A percentile compares a stretch with the other conserved stretches of the same genome.
Evolutionary conservation across 495 filamentous ascomycete species (phyloP).

Genomic region (Penicillium waksmanii): DNA sequence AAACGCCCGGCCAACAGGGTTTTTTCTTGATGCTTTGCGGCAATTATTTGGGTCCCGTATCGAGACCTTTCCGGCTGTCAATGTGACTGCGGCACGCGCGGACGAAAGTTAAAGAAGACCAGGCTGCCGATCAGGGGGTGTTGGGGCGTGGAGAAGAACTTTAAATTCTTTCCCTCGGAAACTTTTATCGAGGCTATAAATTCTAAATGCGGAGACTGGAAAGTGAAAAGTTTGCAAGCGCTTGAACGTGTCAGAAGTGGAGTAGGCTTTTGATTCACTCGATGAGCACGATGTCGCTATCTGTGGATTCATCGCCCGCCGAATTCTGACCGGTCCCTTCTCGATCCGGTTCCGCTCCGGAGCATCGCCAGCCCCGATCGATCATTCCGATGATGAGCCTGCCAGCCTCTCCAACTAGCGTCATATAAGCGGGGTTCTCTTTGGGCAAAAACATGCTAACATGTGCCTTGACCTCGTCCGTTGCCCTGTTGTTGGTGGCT

Average conservation of each 20-base stretch:
- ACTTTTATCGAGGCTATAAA: neutral
- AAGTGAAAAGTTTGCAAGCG: neutral
- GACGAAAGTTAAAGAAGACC: constrained; percentile 6
- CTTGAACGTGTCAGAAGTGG: neutral
- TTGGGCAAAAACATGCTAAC: constrained; percentile 83
- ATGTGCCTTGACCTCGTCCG: constrained; percentile 82
- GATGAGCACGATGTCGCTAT: constrained; percentile 46
- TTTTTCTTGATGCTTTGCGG: constrained; percentile 6
- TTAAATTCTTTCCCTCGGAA: neutral
- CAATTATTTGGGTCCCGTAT: neutral
- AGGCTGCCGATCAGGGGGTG: constrained; percentile 2
- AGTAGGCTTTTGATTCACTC: constrained; percentile 25
- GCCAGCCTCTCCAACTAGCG: constrained; percentile 67
- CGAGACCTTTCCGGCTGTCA: neutral
- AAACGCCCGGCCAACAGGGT: neutral
- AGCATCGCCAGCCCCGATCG: constrained; percentile 47
- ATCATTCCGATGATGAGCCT: constrained; percentile 57
- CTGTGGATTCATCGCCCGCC: constrained; percentile 24
- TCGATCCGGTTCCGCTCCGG: constrained; percentile 29
- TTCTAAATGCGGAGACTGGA: neutral
- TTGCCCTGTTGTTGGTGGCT: constrained; percentile 75
- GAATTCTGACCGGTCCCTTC: constrained; percentile 6
- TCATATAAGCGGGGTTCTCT: constrained; percentile 78
- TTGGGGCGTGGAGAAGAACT: constrained; percentile 4
- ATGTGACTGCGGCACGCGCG: neutral